Evolutionary conservation across 306 rosid species (phyloP), one percentile per base, ranked within the genome.

Genomic region (Cucurbita maxima): DNA sequence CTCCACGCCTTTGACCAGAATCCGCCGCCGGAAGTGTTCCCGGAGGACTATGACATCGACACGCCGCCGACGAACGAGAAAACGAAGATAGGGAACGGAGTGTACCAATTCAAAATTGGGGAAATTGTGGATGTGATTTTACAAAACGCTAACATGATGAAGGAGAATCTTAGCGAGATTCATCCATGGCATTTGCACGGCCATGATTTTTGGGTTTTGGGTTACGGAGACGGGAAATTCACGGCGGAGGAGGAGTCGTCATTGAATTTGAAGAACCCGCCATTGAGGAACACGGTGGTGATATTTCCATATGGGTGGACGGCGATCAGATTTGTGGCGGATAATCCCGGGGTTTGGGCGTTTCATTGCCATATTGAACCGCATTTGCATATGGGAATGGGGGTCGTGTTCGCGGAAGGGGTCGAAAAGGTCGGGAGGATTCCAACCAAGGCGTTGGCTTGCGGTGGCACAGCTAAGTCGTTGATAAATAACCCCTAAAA

Each of bases 131-230:
- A 92, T 34, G 84, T 92, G 55, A 84, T 92, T 4, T 75, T 90
- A 1, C 96, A 92, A 25, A 92, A 92, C 37, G 84, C 96, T 0
- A 92, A 92, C 20, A 82, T 80, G 0, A 11, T 92, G 14, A 53
- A 0, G 0, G 77, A 20, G 0, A 88, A 81, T 3, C 78, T 56
- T 0, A 92, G 96, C 71, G 96, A 92, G 56, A 88, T 84, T 15
- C 98, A 92, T 58, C 98, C 98, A 0, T 92, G 96, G 96, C 96
- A 92, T 76, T 77, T 92, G 67, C 98, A 92, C 59, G 98, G 98
- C 0, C 98, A 90, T 62, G 92, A 92, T 19, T 92, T 92, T 30
- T 92, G 98, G 98, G 90, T 92, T 9, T 70, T 92, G 69, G 96
- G 88, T 0, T 92, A 87, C 5, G 98, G 98, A 11, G 98, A 90